Percentiles rank a stretch among this genome's conserved stretches.
phyloP scores from a whole-genome alignment of 495 filamentous ascomycete genomes.

The Diplogelasinospora grovesii region DNA sequence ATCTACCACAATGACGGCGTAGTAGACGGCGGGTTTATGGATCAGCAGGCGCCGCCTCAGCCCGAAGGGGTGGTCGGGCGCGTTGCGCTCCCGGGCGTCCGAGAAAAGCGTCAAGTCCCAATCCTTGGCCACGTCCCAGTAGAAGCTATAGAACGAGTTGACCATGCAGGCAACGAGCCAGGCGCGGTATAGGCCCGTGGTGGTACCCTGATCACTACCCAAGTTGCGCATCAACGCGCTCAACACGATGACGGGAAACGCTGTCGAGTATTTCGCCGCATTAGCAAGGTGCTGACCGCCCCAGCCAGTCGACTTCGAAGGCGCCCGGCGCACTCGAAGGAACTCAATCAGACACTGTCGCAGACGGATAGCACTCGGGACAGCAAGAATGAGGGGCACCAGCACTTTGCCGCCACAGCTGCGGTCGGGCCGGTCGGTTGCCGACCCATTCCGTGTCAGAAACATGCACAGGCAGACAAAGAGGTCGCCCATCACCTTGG shows the following conservation, averaged over 20 bases:
- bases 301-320: constrained; percentile 46
- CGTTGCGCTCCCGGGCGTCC: constrained; percentile 34
- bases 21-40: constrained; percentile 63
- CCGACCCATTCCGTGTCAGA: constrained; percentile 54
- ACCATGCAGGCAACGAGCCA: constrained; percentile 58
- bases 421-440: constrained; percentile 75
- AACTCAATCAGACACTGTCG: constrained; percentile 92
- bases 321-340: constrained; percentile 55
- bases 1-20: constrained; percentile 72
- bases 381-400: constrained; percentile 71
- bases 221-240: constrained; percentile 66
- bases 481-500: constrained; percentile 85
- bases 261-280: constrained; percentile 83
- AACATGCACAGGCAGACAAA: constrained; percentile 89
- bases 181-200: constrained; percentile 37
- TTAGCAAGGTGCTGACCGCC: constrained; percentile 86
- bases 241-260: constrained; percentile 86
- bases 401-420: constrained; percentile 67
- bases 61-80: constrained; percentile 65
- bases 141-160: constrained; percentile 90
- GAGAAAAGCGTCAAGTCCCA: constrained; percentile 90
- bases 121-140: constrained; percentile 95
- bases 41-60: constrained; percentile 69
- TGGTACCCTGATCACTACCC: constrained; percentile 38
- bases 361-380: constrained; percentile 79